Evolutionary conservation across 352 stramenopile species (phyloP), one percentile per base, ranked within the genome.

Genomic region (Globisporangium heterothallicum): DNA sequence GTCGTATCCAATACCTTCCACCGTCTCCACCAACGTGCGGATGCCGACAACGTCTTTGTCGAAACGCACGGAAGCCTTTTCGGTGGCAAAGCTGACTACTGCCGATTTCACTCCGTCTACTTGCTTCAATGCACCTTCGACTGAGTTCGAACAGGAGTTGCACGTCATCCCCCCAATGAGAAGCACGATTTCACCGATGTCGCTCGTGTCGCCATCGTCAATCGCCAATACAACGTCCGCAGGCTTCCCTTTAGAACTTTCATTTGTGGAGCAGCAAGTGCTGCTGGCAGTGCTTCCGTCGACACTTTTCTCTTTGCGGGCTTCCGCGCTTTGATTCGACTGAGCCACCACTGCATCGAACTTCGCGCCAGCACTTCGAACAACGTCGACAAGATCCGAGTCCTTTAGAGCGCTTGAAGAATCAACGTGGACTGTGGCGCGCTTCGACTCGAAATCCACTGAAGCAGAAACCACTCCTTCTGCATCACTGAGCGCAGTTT

Each of bases 1-100:
- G 48, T 96, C 87, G 48, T 97, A 98, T 0, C 92, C 92, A 34
- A 97, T 87, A 29, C 71, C 75, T 64, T 96, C 87, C 34, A 98
- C 73, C 1, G 78, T 79, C 48, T 97, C 88, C 44, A 97, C 71
- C 16, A 97, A 64, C 22, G 69, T 86, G 30, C 90, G 77, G 34
- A 94, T 81, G 6, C 77, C 75, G 34, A 95, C 72, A 9, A 84
- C 44, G 25, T 88, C 70, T 21, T 84, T 78, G 58, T 93, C 73
- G 57, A 90, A 95, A 4, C 68, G 68, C 10, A 97, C 57, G 0
- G 65, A 80, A 24, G 86, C 85, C 34, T 83, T 91, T 61, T 96
- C 88, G 0, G 86, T 94, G 19, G 92, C 88, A 41, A 95, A 92
- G 49, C 78, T 92, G 30, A 97, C 85, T 40, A 78, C 68, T 25